Percentiles rank a stretch among this genome's conserved stretches.
phyloP scores from a whole-genome alignment of 1,284 basidiomycete species.

The Malassezia sympodialis region DNA sequence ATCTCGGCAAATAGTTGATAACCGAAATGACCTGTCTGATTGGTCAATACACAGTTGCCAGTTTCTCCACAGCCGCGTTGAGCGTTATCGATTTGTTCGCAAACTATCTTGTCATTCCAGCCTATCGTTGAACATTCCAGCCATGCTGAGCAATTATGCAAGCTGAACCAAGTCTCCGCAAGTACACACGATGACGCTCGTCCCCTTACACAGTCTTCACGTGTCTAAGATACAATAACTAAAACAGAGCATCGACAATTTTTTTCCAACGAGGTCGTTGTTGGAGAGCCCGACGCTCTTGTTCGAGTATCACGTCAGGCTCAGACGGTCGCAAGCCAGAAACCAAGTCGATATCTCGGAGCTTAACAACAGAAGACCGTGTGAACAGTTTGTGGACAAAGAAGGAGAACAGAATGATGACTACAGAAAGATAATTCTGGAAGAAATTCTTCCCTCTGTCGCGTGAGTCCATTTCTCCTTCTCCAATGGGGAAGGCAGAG shows the following conservation, averaged over 20 bases:
- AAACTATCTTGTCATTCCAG: not conserved
- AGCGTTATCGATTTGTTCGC: not conserved
- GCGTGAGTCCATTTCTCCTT: constrained; percentile 22
- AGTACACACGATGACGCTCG: too few relatives aligned
- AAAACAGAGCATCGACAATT: constrained; percentile 31
- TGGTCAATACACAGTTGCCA: not conserved
- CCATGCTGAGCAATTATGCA: not conserved
- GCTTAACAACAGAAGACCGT: constrained; percentile 19
- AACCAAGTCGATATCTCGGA: constrained; percentile 37
- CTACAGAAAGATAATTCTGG: constrained; percentile 50
- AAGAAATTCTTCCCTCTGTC: constrained; percentile 51
- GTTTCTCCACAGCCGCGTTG: not conserved
- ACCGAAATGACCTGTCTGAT: not conserved
- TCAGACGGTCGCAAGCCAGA: constrained; percentile 36
- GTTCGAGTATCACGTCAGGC: constrained; percentile 27
- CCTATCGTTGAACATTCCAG: not conserved
- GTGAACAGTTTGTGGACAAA: constrained; percentile 20
- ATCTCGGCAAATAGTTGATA: not conserved
- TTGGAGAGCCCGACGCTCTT: constrained; percentile 26
- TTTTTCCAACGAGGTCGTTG: constrained; percentile 24
- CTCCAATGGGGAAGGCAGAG: constrained; percentile 37
- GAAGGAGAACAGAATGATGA: constrained; percentile 26
- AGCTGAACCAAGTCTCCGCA: not conserved
- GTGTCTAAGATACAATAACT: constrained; percentile 4
- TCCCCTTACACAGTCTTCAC: not conserved